Base-by-base conservation (phyloP, 495 filamentous ascomycete species). In the Clavariopsis aquatica region DNA sequence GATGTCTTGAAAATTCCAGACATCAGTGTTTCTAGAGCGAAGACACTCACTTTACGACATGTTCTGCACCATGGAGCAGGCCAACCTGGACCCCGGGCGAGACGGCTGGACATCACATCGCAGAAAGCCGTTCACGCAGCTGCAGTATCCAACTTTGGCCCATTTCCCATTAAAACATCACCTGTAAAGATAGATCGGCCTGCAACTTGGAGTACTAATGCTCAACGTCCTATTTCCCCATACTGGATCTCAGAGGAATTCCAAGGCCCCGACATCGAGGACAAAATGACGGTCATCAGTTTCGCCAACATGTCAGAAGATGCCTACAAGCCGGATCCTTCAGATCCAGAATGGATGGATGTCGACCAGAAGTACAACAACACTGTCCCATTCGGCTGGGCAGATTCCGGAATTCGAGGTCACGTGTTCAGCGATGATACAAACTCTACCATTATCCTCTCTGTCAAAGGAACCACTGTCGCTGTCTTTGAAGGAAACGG, bases 241-340 rank as follows among this genome's bases (percentile, higher is more conserved):
- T 38, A 43, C n/a, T 60, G 56, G 56, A 53, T 60, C 2, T 49
- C 64, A 13, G 27, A 60, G 17, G 36, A 66, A 51, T 52, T 72
- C 22, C 47, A 49, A 1, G 66, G 60, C 13, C 66, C 66, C 10
- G 53, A 69, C 31, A 43, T 65, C 29, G 45, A 23, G 22, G 62
- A 65, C 57, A 64, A 65, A 22, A 19, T 46, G n/a, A 69, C 62
- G 15, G 23, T 66, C 23, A 38, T 64, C 24, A 60, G 28, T 36
- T 56, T 69, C 27, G 66, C 66, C 38, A 29, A 51, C 27, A 65
- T 69, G 62, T 57, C 66, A 5, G 62, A 64, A 52, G 66, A 69
- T 23, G 66, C 66, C 1, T 69, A 69, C 46, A 61, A 61, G 23
- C 62, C 62, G 1, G 62, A 61, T 23, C 52, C 43, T 17, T 47